Evolutionary conservation across 2,329 filamentous ascomycete species (phyloP).

Genomic region (Talaromyces amestolkiae): DNA sequence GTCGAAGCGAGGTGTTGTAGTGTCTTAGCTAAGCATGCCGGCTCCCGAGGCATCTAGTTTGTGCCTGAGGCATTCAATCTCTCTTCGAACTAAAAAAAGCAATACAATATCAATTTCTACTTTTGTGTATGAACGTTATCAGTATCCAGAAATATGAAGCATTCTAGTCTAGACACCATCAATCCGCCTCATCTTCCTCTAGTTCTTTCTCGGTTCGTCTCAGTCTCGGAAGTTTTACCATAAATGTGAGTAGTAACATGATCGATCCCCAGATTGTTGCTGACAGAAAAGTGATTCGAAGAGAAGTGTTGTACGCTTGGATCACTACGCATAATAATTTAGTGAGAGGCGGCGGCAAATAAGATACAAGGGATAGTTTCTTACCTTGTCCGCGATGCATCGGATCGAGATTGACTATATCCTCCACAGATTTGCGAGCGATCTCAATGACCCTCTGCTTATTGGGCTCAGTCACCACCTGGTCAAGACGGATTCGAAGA

Average conservation of each 20-base stretch:
- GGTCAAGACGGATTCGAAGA: conserved; percentile 58
- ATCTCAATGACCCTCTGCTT: conserved; percentile 54
- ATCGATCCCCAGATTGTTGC: conserved; percentile 36
- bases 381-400: conserved; percentile 49
- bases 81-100: neutral
- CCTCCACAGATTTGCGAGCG: conserved; percentile 51
- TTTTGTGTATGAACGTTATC: neutral
- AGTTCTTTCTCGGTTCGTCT: conserved; percentile 18
- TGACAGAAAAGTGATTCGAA: conserved; percentile 40
- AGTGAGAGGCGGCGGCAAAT: conserved; percentile 18
- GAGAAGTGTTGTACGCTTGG: conserved; percentile 35
- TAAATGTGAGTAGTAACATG: conserved; percentile 34
- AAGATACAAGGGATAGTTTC: conserved; percentile 14
- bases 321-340: conserved; percentile 31
- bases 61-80: neutral
- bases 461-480: conserved; percentile 57
- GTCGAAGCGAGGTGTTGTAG: conserved; percentile 5
- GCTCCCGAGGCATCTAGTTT: neutral
- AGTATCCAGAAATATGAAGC: neutral
- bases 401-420: conserved; percentile 46
- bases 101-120: neutral
- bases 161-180: neutral
- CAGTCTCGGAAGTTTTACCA: conserved; percentile 35
- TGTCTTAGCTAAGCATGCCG: neutral
- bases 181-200: conserved; percentile 2